These are phyloP conservation scores for Tolypocladium ovalisporum DNA, from an alignment of 2,329 filamentous ascomycete genomes.

Conservation along the genomic window DNA sequence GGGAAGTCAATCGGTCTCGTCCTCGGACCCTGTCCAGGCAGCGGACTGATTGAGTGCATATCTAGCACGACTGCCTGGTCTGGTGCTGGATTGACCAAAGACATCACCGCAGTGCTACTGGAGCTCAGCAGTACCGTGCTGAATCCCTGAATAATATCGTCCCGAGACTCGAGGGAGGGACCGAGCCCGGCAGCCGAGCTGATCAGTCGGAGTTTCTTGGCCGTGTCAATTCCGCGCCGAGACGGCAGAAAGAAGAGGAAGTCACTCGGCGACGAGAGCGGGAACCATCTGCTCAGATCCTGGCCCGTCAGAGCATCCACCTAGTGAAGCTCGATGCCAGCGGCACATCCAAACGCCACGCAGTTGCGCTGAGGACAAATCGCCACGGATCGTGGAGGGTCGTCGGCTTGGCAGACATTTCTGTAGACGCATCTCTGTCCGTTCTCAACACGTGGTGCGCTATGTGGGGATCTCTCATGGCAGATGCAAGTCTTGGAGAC, in stretches of 20 bases:
- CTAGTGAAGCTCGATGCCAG: slow-evolving; percentile 54
- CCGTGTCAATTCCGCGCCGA: slow-evolving; percentile 33
- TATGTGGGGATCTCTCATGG: slow-evolving; percentile 8
- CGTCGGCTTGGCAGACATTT: slow-evolving; percentile 47
- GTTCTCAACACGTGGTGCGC: slow-evolving; percentile 18
- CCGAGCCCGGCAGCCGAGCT: slow-evolving; percentile 40
- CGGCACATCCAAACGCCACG: slow-evolving; percentile 53
- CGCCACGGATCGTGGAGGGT: slow-evolving; percentile 53
- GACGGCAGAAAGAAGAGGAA: slow-evolving; percentile 50
- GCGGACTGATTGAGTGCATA: not conserved
- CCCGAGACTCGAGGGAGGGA: slow-evolving; percentile 9
- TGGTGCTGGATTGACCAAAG: not conserved
- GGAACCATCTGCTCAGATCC: slow-evolving; percentile 43
- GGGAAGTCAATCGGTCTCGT: not conserved
- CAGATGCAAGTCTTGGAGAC: slow-evolving; percentile 11
- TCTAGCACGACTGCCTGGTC: not conserved
- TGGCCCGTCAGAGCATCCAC: slow-evolving; percentile 33
- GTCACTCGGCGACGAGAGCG: slow-evolving; percentile 41
- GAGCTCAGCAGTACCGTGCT: slow-evolving; percentile 10
- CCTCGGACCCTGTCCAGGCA: not conserved
- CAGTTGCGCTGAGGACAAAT: slow-evolving; percentile 54
- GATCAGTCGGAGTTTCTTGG: slow-evolving; percentile 49
- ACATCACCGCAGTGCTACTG: slow-evolving; percentile 10
- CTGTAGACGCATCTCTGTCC: slow-evolving; percentile 22
- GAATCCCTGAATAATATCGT: slow-evolving; percentile 10